A percentile compares a stretch with the other conserved stretches of the same genome.
phyloP scores from a whole-genome alignment of 1,284 basidiomycete species.

The Malassezia slooffiae region DNA sequence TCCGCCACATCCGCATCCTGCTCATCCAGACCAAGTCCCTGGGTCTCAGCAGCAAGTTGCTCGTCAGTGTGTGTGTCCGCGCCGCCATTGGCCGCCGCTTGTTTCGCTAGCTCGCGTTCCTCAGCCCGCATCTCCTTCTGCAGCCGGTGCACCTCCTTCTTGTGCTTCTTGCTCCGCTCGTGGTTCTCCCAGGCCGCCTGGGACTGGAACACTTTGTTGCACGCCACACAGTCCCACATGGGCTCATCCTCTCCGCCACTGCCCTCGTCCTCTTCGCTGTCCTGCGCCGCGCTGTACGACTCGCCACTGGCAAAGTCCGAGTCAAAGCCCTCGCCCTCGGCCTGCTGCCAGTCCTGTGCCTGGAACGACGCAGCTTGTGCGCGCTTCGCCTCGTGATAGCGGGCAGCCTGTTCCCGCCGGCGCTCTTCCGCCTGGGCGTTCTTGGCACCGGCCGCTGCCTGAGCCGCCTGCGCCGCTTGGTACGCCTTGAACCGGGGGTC shows the following conservation, averaged over 20 bases:
- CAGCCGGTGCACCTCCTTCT: conserved; percentile 54
- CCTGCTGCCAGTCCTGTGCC: conserved; percentile 36
- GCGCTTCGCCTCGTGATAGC: conserved; percentile 30
- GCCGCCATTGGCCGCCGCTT: conserved; percentile 48
- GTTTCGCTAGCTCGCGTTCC: conserved; percentile 59
- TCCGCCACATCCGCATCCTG: conserved; percentile 1
- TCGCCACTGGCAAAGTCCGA: conserved; percentile 29
- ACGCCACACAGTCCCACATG: conserved; percentile 89
- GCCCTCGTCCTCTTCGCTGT: conserved; percentile 5
- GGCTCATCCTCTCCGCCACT: conserved; percentile 14
- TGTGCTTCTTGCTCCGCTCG: conserved; percentile 87
- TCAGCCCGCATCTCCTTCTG: conserved; percentile 66
- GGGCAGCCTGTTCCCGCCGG: conserved; percentile 48
- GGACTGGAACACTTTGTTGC: conserved; percentile 76
- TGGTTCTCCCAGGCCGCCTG: conserved; percentile 94
- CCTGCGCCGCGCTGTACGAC: conserved; percentile 1
- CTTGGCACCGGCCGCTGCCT: conserved; percentile 52
- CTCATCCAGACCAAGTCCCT: too few species aligned
- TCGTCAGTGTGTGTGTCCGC: conserved; percentile 18
- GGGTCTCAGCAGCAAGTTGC: conserved; percentile 7
- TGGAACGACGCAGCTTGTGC: conserved; percentile 54
- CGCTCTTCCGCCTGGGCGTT: conserved; percentile 47
- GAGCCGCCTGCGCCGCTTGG: conserved; percentile 40
- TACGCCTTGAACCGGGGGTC: conserved; percentile 74
- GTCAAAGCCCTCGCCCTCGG: conserved; percentile 16